Base-by-base conservation (phyloP, 108 stramenopile genomes). In the Stephanodiscus minutulus region DNA sequence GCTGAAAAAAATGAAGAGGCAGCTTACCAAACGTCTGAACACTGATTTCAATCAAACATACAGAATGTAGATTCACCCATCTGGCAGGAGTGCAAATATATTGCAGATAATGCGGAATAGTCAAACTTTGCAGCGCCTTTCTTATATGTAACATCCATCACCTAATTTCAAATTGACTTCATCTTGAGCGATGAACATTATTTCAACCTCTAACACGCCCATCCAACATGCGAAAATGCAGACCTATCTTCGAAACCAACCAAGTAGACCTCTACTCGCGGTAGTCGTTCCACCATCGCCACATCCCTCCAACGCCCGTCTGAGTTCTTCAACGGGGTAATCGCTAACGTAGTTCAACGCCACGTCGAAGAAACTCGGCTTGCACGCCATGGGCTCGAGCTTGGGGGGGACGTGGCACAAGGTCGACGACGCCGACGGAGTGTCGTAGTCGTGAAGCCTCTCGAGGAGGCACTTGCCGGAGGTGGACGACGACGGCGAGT, bases 291-390 rank as follows among this genome's bases (percentile, higher is more conserved):
- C 41, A 44, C 72, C 68, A 50, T 48, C 64, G 36, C 79, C 74
- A 25, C 70, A 76, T 61, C 62, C 70, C 17, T 81, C 77, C 41
- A 92, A 61, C 55, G 79, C 83, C 36, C 52, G 63, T 13, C 90
- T 81, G 9, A 92, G 47, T 10, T 65, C 76, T 17, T 86, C 87
- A 10, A 84, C 39, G 11, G 84, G 77, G 25, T 64, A 74, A 43
- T 83, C 85, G 43, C 82, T 61, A 2, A 88, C 77, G 59, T 90
- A 77, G 57, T 83, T 76, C 57, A 78, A 83, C 5, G 90, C 92
- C 50, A 91, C 73, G 76, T 93, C 92, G 77, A 85, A 91, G 64
- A 93, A 93, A 9, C 77, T 83, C 25, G 88, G 88, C 56, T 91
- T 91, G 69, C 85, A 89, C 10, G 77, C 68, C 47, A 87, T 77